Conservation (phyloP, 1,284 basidiomycete genomes). For the Cronartium quercuum region DNA sequence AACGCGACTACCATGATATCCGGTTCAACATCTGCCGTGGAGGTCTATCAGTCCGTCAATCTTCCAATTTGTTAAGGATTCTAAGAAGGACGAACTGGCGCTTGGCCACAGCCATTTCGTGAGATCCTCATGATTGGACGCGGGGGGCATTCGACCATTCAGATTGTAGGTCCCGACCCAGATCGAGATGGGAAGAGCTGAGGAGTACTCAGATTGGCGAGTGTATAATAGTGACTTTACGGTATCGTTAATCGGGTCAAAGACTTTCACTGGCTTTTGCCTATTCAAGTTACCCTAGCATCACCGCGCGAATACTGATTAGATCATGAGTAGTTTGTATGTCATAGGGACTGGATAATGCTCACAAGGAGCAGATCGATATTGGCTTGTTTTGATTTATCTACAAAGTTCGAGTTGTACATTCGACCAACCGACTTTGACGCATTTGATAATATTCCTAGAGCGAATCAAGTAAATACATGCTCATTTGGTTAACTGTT, state of each 20-base stretch:
- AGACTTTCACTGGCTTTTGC: conserved; percentile 81
- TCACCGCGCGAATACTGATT: not conserved
- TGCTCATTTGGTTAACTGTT: conserved; percentile 12
- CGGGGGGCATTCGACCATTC: conserved; percentile 66
- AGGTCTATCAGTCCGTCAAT: conserved; percentile 5
- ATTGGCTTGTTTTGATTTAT: conserved; percentile 85
- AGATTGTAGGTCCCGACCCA: conserved; percentile 94
- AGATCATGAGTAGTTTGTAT: not conserved
- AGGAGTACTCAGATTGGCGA: conserved; percentile 77
- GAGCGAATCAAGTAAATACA: not conserved
- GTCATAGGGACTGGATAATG: not conserved
- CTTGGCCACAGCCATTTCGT: conserved; percentile 71
- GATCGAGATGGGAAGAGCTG: conserved; percentile 63
- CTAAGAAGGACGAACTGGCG: not conserved
- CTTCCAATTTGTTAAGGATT: not conserved
- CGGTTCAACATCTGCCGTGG: conserved; percentile 56
- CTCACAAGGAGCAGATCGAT: conserved; percentile 89
- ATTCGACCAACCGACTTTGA: conserved; percentile 87
- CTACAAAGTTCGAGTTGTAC: conserved; percentile 97
- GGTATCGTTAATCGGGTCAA: conserved; percentile 86
- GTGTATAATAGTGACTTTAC: conserved; percentile 65
- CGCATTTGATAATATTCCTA: conserved; percentile 83
- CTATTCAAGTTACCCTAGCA: conserved; percentile 78
- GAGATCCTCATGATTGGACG: conserved; percentile 65
- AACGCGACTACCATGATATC: conserved; percentile 89